Conservation (phyloP, 73 alveolate genomes). For the Paramecium biaurelia region DNA sequence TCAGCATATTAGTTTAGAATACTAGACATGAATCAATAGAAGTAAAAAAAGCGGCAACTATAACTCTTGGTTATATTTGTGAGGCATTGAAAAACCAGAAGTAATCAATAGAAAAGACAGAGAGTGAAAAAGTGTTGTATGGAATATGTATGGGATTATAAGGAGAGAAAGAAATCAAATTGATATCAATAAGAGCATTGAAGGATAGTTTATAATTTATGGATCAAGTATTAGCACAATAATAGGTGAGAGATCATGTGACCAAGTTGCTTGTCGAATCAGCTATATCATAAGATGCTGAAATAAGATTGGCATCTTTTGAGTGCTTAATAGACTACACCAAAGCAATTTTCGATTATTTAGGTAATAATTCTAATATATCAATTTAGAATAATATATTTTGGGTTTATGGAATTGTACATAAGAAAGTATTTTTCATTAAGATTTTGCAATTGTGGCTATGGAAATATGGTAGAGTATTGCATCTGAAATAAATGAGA, state of each 20-base stretch:
- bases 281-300: background rate
- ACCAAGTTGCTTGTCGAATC: background rate
- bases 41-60: constrained; percentile 26
- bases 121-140: constrained; percentile 10
- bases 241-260: constrained; percentile 4
- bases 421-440: background rate
- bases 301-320: background rate
- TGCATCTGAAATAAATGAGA: background rate
- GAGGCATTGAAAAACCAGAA: constrained; percentile 24
- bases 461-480: constrained; percentile 33
- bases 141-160: constrained; percentile 29
- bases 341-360: background rate
- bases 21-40: background rate
- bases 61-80: constrained; percentile 42
- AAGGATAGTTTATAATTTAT: background rate
- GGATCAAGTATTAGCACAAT: background rate
- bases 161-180: background rate
- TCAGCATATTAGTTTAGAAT: background rate
- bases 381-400: background rate
- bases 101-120: background rate
- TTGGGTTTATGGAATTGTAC: background rate
- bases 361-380: background rate
- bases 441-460: background rate
- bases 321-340: background rate
- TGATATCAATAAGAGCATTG: background rate